Base-by-base conservation (phyloP, 106 monocot genomes). In the Cymbidium sinense region DNA sequence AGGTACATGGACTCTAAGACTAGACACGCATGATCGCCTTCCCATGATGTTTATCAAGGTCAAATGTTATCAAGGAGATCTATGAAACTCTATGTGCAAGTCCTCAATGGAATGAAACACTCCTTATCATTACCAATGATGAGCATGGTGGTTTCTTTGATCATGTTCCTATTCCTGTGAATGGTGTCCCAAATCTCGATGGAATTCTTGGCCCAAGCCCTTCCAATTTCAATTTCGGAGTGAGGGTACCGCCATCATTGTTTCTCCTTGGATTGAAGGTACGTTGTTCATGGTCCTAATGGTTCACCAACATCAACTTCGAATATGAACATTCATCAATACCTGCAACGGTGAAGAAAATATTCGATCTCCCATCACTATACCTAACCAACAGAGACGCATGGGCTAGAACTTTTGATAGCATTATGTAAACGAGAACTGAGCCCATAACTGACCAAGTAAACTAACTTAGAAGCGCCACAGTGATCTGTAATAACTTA, bases 191-290 rank as follows among this genome's bases (percentile, higher is more conserved):
- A 0, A 91, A 76, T 70, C 94, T 91, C 3, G 94, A 95, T 70
- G 94, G 85, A 0, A 83, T 91, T 43, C 78, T 95, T 13, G 94
- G 94, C 11, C 79, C 86, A 0, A 81, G 77, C 3, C 94, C 94
- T 0, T 95, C 79, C 77, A 82, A 77, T 73, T 95, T 95, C 80
- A 55, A 39, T 1, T 95, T 95, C 36, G 94, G 94, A 0, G 94
- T 94, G 7, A 81, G 94, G 70, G 94, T 94, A 7, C 94, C 94
- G 76, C 94, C 43, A 91, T 94, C 75, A 80, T 94, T 86, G 88
- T 92, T 29, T 95, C 95, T 19, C 95, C 95, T 0, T 95, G 95
- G 95, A 95, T 95, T 7, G 81, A 92, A n/a, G n/a, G n/a, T n/a
- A n/a, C n/a, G n/a, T n/a, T n/a, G n/a, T n/a, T n/a, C n/a, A n/a